A percentile compares a stretch with the other conserved stretches of the same genome.
Conservation (phyloP, 2,329 filamentous ascomycete species). For the Cytospora leucostoma region DNA sequence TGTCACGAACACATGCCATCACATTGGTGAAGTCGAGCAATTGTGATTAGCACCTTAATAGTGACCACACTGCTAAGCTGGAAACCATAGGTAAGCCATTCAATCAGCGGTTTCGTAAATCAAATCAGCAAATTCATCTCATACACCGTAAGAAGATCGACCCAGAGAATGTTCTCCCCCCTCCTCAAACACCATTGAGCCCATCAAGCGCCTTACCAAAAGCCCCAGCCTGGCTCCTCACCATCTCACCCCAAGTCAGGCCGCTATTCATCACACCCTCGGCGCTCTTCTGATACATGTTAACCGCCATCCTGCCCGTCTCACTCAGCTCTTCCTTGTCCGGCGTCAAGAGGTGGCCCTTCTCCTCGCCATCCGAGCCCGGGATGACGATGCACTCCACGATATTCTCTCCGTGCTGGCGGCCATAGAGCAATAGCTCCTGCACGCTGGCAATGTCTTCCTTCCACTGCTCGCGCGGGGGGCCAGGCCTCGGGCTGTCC, state of each 20-base stretch:
- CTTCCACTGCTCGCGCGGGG: constrained; percentile 36
- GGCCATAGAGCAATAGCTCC: constrained; percentile 37
- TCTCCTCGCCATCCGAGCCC: constrained; percentile 6
- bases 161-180: background rate
- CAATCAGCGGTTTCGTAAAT: background rate
- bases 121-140: background rate
- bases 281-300: constrained; percentile 37
- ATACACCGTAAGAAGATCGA: background rate
- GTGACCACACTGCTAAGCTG: too few species aligned
- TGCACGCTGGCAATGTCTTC: constrained; percentile 38
- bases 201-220: constrained; percentile 16
- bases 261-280: constrained; percentile 28
- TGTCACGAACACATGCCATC: too few species aligned
- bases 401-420: constrained; percentile 35
- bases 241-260: constrained; percentile 22
- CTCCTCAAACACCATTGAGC: constrained; percentile 1
- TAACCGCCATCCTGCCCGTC: constrained; percentile 34
- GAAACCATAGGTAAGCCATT: background rate
- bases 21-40: too few species aligned
- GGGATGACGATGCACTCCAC: constrained; percentile 31
- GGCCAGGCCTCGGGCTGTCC: constrained; percentile 28
- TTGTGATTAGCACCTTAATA: too few species aligned
- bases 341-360: constrained; percentile 20
- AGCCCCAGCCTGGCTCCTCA: constrained; percentile 13
- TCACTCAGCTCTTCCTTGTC: constrained; percentile 31